Percentiles rank a stretch among this genome's conserved stretches.
phyloP scores from a whole-genome alignment of 2,329 filamentous ascomycete genomes.

The Sclerotinia spermophila region DNA sequence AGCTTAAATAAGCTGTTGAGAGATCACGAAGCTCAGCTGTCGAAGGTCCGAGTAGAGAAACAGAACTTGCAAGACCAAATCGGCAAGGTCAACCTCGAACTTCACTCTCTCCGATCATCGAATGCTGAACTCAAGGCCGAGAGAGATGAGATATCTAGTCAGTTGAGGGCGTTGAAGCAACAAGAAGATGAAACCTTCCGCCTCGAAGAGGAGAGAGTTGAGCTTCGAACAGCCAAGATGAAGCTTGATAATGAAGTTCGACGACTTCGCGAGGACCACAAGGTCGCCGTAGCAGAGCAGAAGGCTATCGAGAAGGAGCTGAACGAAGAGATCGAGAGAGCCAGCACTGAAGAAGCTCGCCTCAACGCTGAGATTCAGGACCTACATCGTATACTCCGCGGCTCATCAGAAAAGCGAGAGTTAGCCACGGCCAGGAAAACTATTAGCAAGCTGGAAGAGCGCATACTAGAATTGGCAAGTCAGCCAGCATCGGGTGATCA shows the following conservation, averaged over 20 bases:
- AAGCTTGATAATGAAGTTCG: constrained; percentile 66
- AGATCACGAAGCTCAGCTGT: constrained; percentile 56
- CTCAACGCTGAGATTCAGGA: constrained; percentile 53
- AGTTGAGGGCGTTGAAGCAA: constrained; percentile 53
- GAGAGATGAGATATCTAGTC: constrained; percentile 61
- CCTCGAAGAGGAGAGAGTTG: constrained; percentile 65
- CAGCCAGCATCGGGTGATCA: constrained; percentile 37
- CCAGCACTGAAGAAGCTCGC: constrained; percentile 62
- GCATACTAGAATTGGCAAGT: constrained; percentile 46
- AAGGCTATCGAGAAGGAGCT: constrained; percentile 59
- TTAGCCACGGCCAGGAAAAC: constrained; percentile 52
- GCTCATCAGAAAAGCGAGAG: constrained; percentile 44
- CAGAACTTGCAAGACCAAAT: constrained; percentile 62
- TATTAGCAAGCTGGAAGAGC: constrained; percentile 61
- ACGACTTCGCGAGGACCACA: constrained; percentile 62
- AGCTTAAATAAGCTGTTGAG: constrained; percentile 54
- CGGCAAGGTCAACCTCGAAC: constrained; percentile 54
- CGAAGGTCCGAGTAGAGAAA: constrained; percentile 57
- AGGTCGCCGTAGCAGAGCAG: constrained; percentile 52
- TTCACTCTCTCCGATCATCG: constrained; percentile 55
- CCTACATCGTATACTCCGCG: constrained; percentile 44
- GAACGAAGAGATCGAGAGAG: constrained; percentile 63
- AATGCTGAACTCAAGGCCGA: constrained; percentile 59
- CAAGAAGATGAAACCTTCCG: constrained; percentile 57
- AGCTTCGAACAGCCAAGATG: constrained; percentile 63